phyloP scores from a whole-genome alignment of 1,139 yeast genomes.

The Taphrina pruni region DNA sequence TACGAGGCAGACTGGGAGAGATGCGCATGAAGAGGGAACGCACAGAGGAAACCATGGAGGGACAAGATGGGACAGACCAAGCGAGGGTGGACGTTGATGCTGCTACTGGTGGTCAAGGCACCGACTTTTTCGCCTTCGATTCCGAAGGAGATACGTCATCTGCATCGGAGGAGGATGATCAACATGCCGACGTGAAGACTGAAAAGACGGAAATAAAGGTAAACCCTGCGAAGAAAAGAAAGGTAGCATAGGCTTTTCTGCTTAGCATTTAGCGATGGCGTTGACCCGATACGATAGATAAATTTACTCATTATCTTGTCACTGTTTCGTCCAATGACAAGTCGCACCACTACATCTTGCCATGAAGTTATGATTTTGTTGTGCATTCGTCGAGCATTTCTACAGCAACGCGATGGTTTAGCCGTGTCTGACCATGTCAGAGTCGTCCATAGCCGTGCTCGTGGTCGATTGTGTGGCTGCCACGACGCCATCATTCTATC shows the following conservation, averaged over 20 bases:
- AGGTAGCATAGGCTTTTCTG: slow-evolving; percentile 12
- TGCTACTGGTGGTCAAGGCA: slow-evolving; percentile 27
- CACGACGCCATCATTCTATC: neutral
- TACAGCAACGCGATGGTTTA: too few species aligned
- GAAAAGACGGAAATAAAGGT: neutral
- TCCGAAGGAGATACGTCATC: slow-evolving; percentile 25
- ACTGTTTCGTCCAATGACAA: too few species aligned
- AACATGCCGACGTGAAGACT: neutral
- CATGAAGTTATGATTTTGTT: too few species aligned
- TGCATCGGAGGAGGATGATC: slow-evolving; percentile 14
- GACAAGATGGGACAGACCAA: slow-evolving; percentile 44
- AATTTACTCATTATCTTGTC: too few species aligned
- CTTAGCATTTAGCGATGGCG: slow-evolving; percentile 15
- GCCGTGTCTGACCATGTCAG: neutral
- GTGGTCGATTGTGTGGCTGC: too few species aligned
- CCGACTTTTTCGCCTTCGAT: slow-evolving; percentile 25
- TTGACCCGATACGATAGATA: neutral
- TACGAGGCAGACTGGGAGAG: slow-evolving; percentile 39
- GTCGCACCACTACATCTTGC: too few species aligned
- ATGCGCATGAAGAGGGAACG: slow-evolving; percentile 41
- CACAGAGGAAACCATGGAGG: slow-evolving; percentile 45
- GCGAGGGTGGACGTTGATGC: neutral
- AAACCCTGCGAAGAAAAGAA: slow-evolving; percentile 19
- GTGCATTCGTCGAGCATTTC: too few species aligned
- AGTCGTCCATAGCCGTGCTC: neutral